Conservation (phyloP, 768 basidiomycete species). For the Tephrocybe sp. region DNA sequence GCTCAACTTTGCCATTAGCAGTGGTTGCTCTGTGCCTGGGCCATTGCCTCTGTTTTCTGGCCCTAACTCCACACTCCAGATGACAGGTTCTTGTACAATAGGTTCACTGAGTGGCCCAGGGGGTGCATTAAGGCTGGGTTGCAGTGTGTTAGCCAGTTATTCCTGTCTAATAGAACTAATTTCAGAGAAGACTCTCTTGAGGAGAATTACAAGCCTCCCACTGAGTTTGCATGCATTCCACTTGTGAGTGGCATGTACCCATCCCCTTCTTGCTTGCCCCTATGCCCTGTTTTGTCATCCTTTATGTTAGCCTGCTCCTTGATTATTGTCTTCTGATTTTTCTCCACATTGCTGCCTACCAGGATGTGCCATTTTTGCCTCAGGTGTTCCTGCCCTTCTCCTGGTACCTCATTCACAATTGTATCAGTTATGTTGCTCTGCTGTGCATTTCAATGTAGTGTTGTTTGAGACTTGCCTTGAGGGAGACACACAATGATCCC, state of each 20-base stretch:
- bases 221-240: constrained; percentile 4
- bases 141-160: not conserved
- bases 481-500: constrained; percentile 13
- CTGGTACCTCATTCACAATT: not conserved
- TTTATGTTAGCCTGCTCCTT: not conserved
- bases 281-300: too few species aligned
- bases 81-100: not conserved
- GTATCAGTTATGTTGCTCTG: not conserved
- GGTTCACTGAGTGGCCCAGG: not conserved
- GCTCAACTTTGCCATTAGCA: too few species aligned
- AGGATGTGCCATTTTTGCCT: too few species aligned
- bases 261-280: not conserved
- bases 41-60: not conserved
- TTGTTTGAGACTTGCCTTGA: constrained; percentile 9
- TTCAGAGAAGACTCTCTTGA: constrained; percentile 3
- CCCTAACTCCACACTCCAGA: constrained; percentile 8
- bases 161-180: not conserved
- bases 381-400: too few species aligned
- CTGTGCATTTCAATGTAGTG: not conserved
- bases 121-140: not conserved
- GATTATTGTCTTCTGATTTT: too few species aligned
- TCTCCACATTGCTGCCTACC: too few species aligned
- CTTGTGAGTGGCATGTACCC: not conserved
- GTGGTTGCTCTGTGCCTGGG: too few species aligned
- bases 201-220: constrained; percentile 10